phyloP scores from a whole-genome alignment of 1,284 basidiomycete species.

The Xerocomus amazonicus region DNA sequence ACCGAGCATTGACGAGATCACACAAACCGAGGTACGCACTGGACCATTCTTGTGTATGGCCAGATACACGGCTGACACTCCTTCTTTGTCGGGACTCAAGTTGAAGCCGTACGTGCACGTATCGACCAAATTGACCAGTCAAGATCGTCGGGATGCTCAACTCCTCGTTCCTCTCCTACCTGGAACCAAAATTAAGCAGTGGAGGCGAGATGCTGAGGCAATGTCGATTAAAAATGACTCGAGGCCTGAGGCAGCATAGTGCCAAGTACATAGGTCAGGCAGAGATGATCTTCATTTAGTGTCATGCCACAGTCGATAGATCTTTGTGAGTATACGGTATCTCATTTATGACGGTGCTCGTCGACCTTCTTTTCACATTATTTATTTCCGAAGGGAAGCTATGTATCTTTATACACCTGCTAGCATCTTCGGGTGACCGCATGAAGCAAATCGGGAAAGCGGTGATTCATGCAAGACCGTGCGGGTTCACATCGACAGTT shows the following conservation, averaged over 20 bases:
- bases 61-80: neutral
- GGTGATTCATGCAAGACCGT: too few species aligned
- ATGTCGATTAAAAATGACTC: neutral
- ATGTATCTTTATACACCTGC: too few species aligned
- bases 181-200: slow-evolving; percentile 28
- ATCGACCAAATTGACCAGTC: slow-evolving; percentile 20
- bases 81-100: slow-evolving; percentile 25
- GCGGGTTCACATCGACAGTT: too few species aligned
- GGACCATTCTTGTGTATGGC: neutral
- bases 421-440: too few species aligned
- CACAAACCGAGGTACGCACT: slow-evolving; percentile 55
- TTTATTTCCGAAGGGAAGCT: too few species aligned
- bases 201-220: slow-evolving; percentile 22
- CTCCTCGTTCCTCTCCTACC: slow-evolving; percentile 25
- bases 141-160: slow-evolving; percentile 27
- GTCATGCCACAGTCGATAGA: neutral
- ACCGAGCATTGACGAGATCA: slow-evolving; percentile 66
- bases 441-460: too few species aligned
- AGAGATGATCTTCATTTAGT: too few species aligned
- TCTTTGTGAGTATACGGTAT: slow-evolving; percentile 4
- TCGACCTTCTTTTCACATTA: too few species aligned
- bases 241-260: neutral
- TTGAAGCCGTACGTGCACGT: slow-evolving; percentile 45
- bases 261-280: neutral
- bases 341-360: neutral